Evolutionary conservation across 2,329 filamentous ascomycete species (phyloP).

Genomic region (Alternaria angustiovoidea): DNA sequence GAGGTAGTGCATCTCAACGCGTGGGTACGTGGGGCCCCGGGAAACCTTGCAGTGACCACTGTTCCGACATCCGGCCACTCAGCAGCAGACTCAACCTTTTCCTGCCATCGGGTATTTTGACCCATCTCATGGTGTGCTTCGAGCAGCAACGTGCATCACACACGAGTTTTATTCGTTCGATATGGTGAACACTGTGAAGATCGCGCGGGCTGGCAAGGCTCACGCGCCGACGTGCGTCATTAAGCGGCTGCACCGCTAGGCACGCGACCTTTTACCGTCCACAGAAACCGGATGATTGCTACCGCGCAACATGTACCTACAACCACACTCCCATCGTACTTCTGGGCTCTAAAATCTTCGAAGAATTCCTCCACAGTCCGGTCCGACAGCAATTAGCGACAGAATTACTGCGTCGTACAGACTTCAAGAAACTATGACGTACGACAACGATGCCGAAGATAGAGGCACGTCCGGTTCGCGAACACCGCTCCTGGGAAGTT

Average conservation of each 20-base stretch:
- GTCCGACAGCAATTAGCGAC: conserved; percentile 11
- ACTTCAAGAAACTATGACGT: conserved; percentile 24
- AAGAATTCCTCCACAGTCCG: background rate
- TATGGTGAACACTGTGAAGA: background rate
- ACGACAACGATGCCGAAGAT: conserved; percentile 31
- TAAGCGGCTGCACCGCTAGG: background rate
- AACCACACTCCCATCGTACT: background rate
- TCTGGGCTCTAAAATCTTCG: background rate
- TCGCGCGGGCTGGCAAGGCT: conserved; percentile 4
- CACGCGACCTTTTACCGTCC: conserved; percentile 12
- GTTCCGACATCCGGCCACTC: conserved; percentile 11
- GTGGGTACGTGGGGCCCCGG: conserved; percentile 8
- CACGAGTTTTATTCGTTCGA: background rate
- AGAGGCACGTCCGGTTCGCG: conserved; percentile 26
- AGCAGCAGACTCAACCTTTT: background rate
- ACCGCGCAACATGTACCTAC: background rate
- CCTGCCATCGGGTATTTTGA: background rate
- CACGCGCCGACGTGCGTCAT: conserved; percentile 12
- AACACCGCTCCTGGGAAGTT: conserved; percentile 30
- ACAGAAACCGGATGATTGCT: conserved; percentile 4
- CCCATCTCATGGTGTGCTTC: background rate
- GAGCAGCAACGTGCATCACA: background rate
- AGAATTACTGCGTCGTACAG: background rate
- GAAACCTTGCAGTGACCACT: background rate
- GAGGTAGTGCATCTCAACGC: conserved; percentile 7